Conservation (phyloP, 2,329 filamentous ascomycete species). For the Tolypocladium sp. region DNA sequence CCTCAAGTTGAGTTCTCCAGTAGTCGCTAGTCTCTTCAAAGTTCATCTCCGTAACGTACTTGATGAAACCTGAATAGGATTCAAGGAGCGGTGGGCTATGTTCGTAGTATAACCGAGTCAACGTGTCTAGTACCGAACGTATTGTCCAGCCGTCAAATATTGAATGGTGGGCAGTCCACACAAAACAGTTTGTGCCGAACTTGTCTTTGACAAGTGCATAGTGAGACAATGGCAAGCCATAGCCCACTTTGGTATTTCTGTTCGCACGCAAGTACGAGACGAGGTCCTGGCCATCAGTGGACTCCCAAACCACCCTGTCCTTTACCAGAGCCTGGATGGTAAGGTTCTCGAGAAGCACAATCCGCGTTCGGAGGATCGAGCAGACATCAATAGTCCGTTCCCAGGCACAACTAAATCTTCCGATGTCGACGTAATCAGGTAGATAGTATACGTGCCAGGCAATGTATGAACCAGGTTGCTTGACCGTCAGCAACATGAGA, state of each 20-base stretch:
- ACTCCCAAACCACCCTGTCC: not conserved
- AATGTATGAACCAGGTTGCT: slow-evolving; percentile 12
- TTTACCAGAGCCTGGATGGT: not conserved
- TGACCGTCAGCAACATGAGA: slow-evolving; percentile 22
- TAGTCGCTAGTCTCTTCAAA: no score
- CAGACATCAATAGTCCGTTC: not conserved
- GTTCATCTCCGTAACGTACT: not conserved
- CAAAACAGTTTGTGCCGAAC: not conserved
- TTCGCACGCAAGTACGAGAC: no score
- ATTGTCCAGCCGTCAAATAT: not conserved
- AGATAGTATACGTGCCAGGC: slow-evolving; percentile 20
- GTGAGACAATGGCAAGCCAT: not conserved
- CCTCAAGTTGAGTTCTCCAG: no score
- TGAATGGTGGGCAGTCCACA: not conserved
- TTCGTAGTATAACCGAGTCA: no score
- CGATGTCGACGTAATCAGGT: slow-evolving; percentile 9
- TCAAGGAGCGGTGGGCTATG: not conserved
- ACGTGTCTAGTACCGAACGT: no score
- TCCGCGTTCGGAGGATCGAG: slow-evolving; percentile 2
- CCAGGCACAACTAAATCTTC: slow-evolving; percentile 18
- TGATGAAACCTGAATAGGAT: not conserved
- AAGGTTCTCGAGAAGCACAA: not conserved
- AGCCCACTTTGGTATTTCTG: not conserved
- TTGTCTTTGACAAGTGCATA: not conserved
- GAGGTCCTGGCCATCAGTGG: not conserved